These are phyloP conservation scores for Lachancea waltii DNA, from an alignment of 805 yeast species.

Conservation along the genomic window DNA sequence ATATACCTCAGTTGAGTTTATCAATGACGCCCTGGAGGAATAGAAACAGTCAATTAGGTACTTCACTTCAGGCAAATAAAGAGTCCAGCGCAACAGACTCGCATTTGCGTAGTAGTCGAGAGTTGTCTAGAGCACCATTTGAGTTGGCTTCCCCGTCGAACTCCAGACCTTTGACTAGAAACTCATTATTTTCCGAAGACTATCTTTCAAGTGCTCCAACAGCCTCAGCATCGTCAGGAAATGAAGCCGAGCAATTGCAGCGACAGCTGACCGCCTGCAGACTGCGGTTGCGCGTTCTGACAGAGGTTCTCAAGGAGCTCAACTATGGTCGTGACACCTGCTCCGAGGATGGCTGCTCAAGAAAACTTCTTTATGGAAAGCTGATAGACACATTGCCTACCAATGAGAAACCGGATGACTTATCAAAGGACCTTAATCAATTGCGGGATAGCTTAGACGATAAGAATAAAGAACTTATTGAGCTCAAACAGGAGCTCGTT, in stretches of 20 bases:
- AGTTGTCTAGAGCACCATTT: neutral
- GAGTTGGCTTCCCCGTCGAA: constrained; percentile 16
- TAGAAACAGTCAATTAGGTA: too few species aligned
- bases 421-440: constrained; percentile 19
- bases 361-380: constrained; percentile 20
- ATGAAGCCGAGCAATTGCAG: constrained; percentile 35
- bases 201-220: constrained; percentile 8
- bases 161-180: constrained; percentile 16
- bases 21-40: constrained; percentile 36
- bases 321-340: constrained; percentile 6
- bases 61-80: too few species aligned
- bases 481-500: constrained; percentile 24
- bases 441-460: constrained; percentile 14
- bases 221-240: constrained; percentile 11
- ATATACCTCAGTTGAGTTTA: constrained; percentile 30
- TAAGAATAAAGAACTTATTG: constrained; percentile 21
- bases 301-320: constrained; percentile 28
- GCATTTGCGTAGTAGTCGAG: too few species aligned
- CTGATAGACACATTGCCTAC: constrained; percentile 15
- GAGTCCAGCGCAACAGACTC: too few species aligned
- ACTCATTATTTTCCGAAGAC: constrained; percentile 17
- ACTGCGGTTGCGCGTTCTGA: constrained; percentile 30
- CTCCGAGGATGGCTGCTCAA: constrained; percentile 1
- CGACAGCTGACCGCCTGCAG: constrained; percentile 39
- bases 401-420: constrained; percentile 11